Base-by-base conservation (phyloP, 129 eudicot genomes). In the Flaveria sonorensis region DNA sequence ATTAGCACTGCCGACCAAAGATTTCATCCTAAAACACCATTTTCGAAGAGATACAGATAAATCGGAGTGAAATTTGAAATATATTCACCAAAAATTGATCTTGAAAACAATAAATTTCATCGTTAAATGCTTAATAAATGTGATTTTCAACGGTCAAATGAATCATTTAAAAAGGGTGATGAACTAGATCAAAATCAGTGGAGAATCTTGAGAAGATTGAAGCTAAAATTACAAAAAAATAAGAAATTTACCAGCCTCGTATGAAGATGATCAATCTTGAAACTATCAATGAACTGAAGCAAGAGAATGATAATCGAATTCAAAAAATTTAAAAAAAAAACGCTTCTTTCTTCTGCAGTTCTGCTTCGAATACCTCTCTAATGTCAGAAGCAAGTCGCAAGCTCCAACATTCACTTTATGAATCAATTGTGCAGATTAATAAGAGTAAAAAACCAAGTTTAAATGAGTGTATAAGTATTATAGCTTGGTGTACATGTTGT, bases 361-460 rank as follows among this genome's bases (percentile, higher is more conserved):
- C 39, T 79, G 73, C 82, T 73, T 55, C 63, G 72, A 36, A 61
- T 73, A 18, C 30, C 78, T 56, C 85, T 82, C 81, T 74, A 81
- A 23, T 85, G 89, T 81, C 94, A 84, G 91, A 80, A 55, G 77
- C 79, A 79, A 40, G 75, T 66, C 69, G 52, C 80, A 76, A 76
- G 51, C 83, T 56, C 89, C 86, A 68, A 76, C 82, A 82, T 55
- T 77, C 75, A 70, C 79, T 77, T 67, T 77, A 67, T 71, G 56
- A 81, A 65, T 21, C 65, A 26, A 56, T 59, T 57, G 67, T 78
- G 19, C 61, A 42, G 73, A 68, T 10, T 64, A 65, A 12, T 64
- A 9, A 72, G 69, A 65, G 52, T 19, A 1, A 14, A 52, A 36
- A 43, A 30, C 12, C 9, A 15, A 9, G 23, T 56, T 23, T 12